Evolutionary conservation across 768 basidiomycete genomes (phyloP).

Genomic region (Leccinellum luteum): DNA sequence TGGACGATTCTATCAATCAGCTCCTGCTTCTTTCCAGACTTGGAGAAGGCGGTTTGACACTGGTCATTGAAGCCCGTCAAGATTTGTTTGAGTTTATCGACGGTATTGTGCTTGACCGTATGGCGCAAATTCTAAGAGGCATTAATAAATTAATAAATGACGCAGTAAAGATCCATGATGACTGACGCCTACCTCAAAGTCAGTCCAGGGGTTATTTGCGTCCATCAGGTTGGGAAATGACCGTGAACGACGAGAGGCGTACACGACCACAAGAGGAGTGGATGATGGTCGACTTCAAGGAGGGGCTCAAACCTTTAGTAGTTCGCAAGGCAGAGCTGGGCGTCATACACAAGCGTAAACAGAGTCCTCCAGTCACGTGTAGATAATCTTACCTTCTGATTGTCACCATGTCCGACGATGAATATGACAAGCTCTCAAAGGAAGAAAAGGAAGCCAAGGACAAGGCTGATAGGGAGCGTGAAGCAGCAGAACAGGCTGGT

Average conservation of each 20-base stretch:
- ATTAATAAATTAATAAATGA: constrained; percentile 24
- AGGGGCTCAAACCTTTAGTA: constrained; percentile 6
- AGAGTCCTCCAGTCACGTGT: constrained; percentile 29
- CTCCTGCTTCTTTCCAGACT: constrained; percentile 85
- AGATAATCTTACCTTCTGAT: constrained; percentile 19
- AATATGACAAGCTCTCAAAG: constrained; percentile 72
- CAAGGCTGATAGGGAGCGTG: constrained; percentile 61
- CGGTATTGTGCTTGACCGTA: constrained; percentile 73
- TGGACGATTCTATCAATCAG: constrained; percentile 72
- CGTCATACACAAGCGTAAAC: constrained; percentile 35
- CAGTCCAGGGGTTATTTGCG: constrained; percentile 58
- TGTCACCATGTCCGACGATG: constrained; percentile 41
- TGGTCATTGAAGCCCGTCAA: constrained; percentile 76
- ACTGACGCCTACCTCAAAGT: constrained; percentile 62
- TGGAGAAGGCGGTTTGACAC: constrained; percentile 62
- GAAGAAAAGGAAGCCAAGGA: constrained; percentile 78
- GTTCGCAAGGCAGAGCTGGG: constrained; percentile 9
- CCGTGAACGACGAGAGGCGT: constrained; percentile 5
- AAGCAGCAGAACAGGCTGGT: constrained; percentile 85
- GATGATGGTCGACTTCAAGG: constrained; percentile 1
- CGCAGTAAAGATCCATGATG: constrained; percentile 6
- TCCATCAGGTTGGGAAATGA: constrained; percentile 47
- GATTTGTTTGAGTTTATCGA: constrained; percentile 83
- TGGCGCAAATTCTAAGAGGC: constrained; percentile 60
- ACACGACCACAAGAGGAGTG: constrained; percentile 13